Percentiles rank a stretch among this genome's conserved stretches.
Conservation (phyloP, 169 alveolate species). For the Babesia microti region DNA sequence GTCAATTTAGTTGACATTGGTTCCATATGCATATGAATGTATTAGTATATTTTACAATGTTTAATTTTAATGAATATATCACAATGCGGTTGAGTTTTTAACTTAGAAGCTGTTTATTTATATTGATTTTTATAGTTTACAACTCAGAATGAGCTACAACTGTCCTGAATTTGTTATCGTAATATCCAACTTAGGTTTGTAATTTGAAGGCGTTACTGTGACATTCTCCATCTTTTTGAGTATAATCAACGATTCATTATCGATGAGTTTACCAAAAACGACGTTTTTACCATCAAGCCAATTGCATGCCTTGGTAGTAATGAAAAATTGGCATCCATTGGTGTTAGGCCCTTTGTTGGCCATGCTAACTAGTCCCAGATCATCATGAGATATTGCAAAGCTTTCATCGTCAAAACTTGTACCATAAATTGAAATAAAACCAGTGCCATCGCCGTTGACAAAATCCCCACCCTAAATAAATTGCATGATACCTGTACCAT, state of each 20-base stretch:
- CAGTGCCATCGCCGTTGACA: constrained; percentile 88
- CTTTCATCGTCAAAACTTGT: constrained; percentile 86
- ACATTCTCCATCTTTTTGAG: constrained; percentile 70
- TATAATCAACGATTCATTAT: constrained; percentile 61
- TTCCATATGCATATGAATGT: too few relatives aligned
- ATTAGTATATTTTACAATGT: background rate
- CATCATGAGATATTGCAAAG: constrained; percentile 75
- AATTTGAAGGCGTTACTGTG: constrained; percentile 62
- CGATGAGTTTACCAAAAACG: constrained; percentile 82
- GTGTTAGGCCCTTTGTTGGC: constrained; percentile 88
- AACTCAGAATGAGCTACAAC: constrained; percentile 8
- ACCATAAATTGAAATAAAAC: constrained; percentile 87
- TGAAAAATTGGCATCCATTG: constrained; percentile 91
- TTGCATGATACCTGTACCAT: constrained; percentile 76
- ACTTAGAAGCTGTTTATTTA: too few relatives aligned
- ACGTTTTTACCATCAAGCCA: constrained; percentile 94
- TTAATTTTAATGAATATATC: too few relatives aligned
- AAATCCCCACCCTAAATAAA: constrained; percentile 84
- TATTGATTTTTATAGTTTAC: background rate
- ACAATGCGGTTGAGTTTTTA: too few relatives aligned
- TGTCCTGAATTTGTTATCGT: constrained; percentile 58
- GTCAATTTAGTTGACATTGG: constrained; percentile 7
- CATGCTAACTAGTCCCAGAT: constrained; percentile 80
- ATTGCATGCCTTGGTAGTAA: constrained; percentile 85
- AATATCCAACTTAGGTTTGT: constrained; percentile 56